Evolutionary conservation across 257 asterid genomes (phyloP).

Genomic region (Solanum sparsipilum): DNA sequence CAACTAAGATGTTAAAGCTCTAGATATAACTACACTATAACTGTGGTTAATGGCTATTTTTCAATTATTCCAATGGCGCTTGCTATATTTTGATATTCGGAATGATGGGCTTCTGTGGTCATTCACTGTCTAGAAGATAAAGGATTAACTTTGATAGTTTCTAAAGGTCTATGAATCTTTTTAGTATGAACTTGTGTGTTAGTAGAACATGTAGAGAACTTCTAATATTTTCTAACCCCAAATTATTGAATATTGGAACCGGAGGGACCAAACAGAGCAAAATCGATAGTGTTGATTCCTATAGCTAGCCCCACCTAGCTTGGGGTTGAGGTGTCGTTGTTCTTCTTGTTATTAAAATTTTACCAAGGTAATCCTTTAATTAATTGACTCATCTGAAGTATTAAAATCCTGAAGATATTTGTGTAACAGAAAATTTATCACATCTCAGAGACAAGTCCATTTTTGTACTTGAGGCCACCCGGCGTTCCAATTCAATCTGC

Average conservation of each 20-base stretch:
- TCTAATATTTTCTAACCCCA: not conserved
- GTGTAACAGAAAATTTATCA: slow-evolving; percentile 73
- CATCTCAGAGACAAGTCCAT: slow-evolving; percentile 52
- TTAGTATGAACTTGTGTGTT: not conserved
- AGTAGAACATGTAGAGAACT: not conserved
- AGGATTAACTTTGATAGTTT: not conserved
- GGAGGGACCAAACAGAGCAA: not conserved
- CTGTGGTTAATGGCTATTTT: not conserved
- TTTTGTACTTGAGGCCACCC: slow-evolving; percentile 84
- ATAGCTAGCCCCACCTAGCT: not conserved
- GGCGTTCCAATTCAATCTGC: slow-evolving; percentile 74
- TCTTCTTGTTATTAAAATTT: not conserved
- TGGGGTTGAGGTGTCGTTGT: not conserved
- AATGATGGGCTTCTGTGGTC: not conserved
- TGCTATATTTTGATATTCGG: not conserved
- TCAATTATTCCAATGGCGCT: not conserved
- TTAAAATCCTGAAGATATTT: slow-evolving; percentile 33
- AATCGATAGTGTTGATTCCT: not conserved
- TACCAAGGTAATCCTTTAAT: not conserved
- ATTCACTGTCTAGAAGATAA: not conserved
- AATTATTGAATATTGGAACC: not conserved
- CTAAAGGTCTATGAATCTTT: not conserved
- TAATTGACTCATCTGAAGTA: not conserved
- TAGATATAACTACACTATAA: not conserved
- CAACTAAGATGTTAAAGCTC: not conserved